These are phyloP conservation scores for Cystobasidiopsis lactophilus DNA, from an alignment of 768 basidiomycete genomes.

Conservation along the genomic window DNA sequence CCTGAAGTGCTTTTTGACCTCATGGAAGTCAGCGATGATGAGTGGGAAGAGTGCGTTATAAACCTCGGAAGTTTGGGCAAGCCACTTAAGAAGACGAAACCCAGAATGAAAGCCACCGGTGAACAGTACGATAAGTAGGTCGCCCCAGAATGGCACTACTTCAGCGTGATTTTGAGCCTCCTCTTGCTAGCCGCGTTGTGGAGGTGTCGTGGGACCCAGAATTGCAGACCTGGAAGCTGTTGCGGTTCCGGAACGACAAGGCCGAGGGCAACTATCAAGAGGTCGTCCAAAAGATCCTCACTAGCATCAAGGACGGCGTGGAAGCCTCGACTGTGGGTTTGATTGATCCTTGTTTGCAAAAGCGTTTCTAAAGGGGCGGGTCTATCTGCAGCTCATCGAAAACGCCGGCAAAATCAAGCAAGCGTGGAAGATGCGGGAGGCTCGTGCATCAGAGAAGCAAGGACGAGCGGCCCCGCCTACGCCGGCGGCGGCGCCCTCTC, in stretches of 20 bases:
- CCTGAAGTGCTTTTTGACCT: slow-evolving; percentile 64
- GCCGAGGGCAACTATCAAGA: slow-evolving; percentile 66
- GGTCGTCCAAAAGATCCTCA: slow-evolving; percentile 69
- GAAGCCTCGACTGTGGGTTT: slow-evolving; percentile 56
- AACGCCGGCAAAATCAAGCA: slow-evolving; percentile 5
- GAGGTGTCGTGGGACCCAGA: slow-evolving; percentile 77
- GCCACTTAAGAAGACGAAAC: slow-evolving; percentile 1
- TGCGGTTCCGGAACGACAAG: slow-evolving; percentile 90
- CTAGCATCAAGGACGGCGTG: slow-evolving; percentile 81
- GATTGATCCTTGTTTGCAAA: neutral
- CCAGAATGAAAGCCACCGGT: slow-evolving; percentile 56
- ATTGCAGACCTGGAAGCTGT: slow-evolving; percentile 50
- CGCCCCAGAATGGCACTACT: too few relatives aligned
- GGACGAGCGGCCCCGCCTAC: neutral
- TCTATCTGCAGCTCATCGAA: slow-evolving; percentile 4
- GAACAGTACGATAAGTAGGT: slow-evolving; percentile 61
- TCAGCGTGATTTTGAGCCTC: too few relatives aligned
- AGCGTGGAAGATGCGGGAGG: slow-evolving; percentile 7
- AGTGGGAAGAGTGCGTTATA: slow-evolving; percentile 67
- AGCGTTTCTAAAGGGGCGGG: neutral
- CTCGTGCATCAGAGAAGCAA: neutral
- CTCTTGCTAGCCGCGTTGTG: slow-evolving; percentile 37
- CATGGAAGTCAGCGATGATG: slow-evolving; percentile 62
- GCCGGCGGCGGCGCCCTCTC: neutral
- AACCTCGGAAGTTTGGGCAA: too few relatives aligned